phyloP scores from a whole-genome alignment of 116 monocot genomes.

The Trichopus zeylanicus region DNA sequence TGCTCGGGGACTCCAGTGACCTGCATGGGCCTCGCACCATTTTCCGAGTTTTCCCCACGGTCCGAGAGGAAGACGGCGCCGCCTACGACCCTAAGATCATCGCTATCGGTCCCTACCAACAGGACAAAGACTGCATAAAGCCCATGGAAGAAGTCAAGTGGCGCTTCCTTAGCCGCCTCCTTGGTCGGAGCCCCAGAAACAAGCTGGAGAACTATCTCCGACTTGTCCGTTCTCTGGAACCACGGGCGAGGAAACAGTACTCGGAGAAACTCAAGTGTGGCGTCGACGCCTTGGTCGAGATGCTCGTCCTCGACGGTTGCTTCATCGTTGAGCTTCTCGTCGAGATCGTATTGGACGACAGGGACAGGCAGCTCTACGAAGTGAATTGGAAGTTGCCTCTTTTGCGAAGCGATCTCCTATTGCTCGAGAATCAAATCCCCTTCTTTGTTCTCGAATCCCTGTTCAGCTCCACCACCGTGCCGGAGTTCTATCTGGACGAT shows the following conservation, averaged over 20 bases:
- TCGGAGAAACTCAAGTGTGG: neutral
- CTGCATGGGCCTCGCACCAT: slow-evolving; percentile 7
- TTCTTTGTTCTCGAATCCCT: slow-evolving; percentile 14
- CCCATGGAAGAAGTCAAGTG: slow-evolving; percentile 21
- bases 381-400: neutral
- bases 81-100: slow-evolving; percentile 12
- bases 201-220: neutral
- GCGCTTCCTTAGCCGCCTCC: slow-evolving; percentile 12
- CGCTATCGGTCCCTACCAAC: slow-evolving; percentile 19
- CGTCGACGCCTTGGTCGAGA: slow-evolving; percentile 9
- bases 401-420: slow-evolving; percentile 18
- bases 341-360: neutral
- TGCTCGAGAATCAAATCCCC: slow-evolving; percentile 47
- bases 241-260: neutral
- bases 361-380: neutral
- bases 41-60: slow-evolving; percentile 10
- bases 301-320: slow-evolving; percentile 36
- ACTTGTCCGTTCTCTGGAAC: neutral
- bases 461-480: neutral
- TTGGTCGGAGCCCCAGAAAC: neutral
- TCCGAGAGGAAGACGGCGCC: neutral
- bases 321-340: slow-evolving; percentile 21
- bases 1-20: neutral
- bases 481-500: neutral
- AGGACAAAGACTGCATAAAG: neutral